Evolutionary conservation across 1,284 basidiomycete species (phyloP).

Genomic region (Phaffia rhodozyma): DNA sequence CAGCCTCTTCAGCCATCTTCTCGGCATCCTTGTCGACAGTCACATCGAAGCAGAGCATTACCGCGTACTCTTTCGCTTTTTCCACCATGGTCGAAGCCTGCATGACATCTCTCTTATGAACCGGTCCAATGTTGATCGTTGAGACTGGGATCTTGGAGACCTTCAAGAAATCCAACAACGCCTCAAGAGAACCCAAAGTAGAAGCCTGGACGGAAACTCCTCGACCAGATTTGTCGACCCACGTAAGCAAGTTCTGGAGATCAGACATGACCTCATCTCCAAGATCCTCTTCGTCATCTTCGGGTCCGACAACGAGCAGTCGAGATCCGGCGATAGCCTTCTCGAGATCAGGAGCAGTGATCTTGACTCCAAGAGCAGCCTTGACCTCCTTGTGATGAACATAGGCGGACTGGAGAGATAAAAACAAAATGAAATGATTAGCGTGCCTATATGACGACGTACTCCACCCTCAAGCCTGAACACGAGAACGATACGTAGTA

Average conservation of each 20-base stretch:
- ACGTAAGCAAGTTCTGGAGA: slow-evolving; percentile 76
- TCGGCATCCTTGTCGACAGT: slow-evolving; percentile 77
- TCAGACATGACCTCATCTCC: slow-evolving; percentile 96
- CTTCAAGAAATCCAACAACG: slow-evolving; percentile 90
- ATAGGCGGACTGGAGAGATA: slow-evolving; percentile 60
- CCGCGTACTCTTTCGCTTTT: slow-evolving; percentile 87
- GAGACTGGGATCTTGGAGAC: slow-evolving; percentile 93
- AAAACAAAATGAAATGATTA: slow-evolving; percentile 5
- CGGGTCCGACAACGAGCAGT: slow-evolving; percentile 77
- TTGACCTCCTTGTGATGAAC: slow-evolving; percentile 98
- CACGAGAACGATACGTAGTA: slow-evolving; percentile 17
- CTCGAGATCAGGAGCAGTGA: slow-evolving; percentile 88
- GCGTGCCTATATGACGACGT: slow-evolving; percentile 1
- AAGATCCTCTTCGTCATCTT: slow-evolving; percentile 91
- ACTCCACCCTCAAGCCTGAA: slow-evolving; percentile 2
- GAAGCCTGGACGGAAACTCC: slow-evolving; percentile 98
- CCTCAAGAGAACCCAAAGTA: slow-evolving; percentile 94
- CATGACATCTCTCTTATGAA: slow-evolving; percentile 94
- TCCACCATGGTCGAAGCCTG: slow-evolving; percentile 89
- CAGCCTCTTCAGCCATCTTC: slow-evolving; percentile 80
- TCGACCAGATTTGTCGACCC: slow-evolving; percentile 84
- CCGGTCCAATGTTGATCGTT: slow-evolving; percentile 95
- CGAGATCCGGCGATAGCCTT: slow-evolving; percentile 99
- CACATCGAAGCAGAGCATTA: slow-evolving; percentile 96
- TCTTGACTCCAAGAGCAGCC: slow-evolving; percentile 94